Conservation (phyloP, 108 stramenopile species). For the Nitzschia palea region DNA sequence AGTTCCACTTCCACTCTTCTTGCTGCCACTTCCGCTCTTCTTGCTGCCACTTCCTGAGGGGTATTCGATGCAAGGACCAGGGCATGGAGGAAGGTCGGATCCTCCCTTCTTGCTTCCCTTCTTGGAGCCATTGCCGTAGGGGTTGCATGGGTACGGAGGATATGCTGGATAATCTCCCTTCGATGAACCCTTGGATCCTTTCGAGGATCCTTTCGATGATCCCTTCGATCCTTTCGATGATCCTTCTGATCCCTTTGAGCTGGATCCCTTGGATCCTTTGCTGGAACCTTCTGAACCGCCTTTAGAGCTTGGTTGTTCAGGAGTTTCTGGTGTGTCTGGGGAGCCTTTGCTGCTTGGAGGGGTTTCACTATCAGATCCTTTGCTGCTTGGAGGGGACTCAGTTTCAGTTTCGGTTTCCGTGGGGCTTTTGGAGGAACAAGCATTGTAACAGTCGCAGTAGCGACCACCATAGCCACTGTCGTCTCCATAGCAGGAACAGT, state of each 20-base stretch:
- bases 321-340: too few relatives aligned
- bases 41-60: not conserved
- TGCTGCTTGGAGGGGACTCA: not conserved
- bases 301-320: not conserved
- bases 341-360: conserved; percentile 3
- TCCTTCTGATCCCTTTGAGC: not conserved
- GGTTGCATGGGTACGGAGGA: not conserved
- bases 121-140: not conserved
- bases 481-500: conserved; percentile 10
- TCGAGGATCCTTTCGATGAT: not conserved
- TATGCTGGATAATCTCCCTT: not conserved
- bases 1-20: too few relatives aligned
- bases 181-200: not conserved
- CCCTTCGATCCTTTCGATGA: conserved; percentile 6
- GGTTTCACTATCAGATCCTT: conserved; percentile 16
- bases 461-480: conserved; percentile 5
- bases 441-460: conserved; percentile 11
- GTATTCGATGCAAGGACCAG: not conserved
- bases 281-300: not conserved
- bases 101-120: not conserved
- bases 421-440: not conserved
- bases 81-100: not conserved
- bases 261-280: conserved; percentile 9
- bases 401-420: not conserved
- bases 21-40: not conserved